Base-by-base conservation (phyloP, 345 rosid genomes). In the Gossypium anomalum region DNA sequence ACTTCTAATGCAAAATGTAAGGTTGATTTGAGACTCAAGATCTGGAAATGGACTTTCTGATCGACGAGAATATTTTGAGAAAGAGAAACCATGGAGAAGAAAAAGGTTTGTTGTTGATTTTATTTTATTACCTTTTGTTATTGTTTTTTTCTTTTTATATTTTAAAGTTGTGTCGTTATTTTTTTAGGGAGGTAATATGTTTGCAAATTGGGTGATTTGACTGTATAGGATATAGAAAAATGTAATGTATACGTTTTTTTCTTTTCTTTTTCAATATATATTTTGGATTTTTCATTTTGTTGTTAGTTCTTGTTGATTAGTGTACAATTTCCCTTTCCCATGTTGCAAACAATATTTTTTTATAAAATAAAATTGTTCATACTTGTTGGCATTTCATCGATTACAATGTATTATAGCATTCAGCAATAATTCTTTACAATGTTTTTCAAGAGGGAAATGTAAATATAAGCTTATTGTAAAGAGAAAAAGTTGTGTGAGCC, bases 1-100 rank as follows among this genome's bases (percentile, higher is more conserved):
- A 87, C 88, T 8, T 73, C 86, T 29, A 80, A 83, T 23, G 93
- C 82, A 4, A 87, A 86, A 62, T 94, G 98, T 81, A 87, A 90
- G 87, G 97, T 87, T 75, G 94, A 94, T 71, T 74, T 85, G 67
- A 86, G 89, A 76, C 69, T 92, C 81, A 94, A 89, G 92, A 86
- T 94, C 84, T 94, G 97, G 98, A 92, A 89, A 83, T 84, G 90
- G 88, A 87, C 89, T 59, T 82, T 94, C 66, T 85, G 81, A 80
- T 10, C 53, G 15, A 52, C 13, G 20, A 47, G 71, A 67, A 23
- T 34, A 34, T 34, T 7, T 34, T 47, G 56, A 67, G 41, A 14
- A 8, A 25, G 41, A 27, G 23, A 58, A 60, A 74, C 8, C 2
- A 38, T 7, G 25, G 12, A 1, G 13, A 67, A 23, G 66, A 8